These are phyloP conservation scores for Apiosordaria backusii DNA, from an alignment of 495 filamentous ascomycete genomes.

Conservation along the genomic window DNA sequence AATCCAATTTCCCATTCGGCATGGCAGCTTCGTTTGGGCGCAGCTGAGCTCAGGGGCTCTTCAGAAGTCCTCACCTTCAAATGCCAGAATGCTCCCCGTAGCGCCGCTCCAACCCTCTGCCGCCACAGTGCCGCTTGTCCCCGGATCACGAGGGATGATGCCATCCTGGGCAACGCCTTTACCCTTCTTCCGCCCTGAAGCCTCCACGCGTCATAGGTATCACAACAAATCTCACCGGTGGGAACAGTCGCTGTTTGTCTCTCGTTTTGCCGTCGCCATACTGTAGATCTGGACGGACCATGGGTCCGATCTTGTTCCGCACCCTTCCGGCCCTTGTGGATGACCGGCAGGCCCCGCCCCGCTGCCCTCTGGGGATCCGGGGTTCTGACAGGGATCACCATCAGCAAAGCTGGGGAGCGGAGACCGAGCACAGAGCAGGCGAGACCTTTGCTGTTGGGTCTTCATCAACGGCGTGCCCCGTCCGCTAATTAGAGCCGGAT, in stretches of 20 bases:
- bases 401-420: neutral
- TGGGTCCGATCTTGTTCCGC: neutral
- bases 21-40: neutral
- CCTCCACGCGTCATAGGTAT: neutral
- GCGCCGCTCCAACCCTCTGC: neutral
- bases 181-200: too few species aligned
- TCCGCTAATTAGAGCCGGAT: neutral
- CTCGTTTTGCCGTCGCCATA: neutral
- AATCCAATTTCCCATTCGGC: neutral
- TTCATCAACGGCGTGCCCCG: neutral
- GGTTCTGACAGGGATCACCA: neutral
- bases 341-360: constrained; percentile 1
- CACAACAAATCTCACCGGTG: neutral
- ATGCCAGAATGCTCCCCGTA: neutral
- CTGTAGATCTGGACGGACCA: neutral
- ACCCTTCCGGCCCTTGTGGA: neutral
- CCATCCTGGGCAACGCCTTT: neutral
- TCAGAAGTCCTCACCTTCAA: neutral
- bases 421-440: constrained; percentile 1
- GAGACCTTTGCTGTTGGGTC: neutral
- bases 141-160: neutral
- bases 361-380: neutral
- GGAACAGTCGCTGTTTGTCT: neutral
- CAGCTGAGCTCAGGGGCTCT: neutral
- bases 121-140: neutral